Evolutionary conservation across 805 yeast species (phyloP), one percentile per base, ranked within the genome.

Genomic region (Kazachstania bromeliacearum): DNA sequence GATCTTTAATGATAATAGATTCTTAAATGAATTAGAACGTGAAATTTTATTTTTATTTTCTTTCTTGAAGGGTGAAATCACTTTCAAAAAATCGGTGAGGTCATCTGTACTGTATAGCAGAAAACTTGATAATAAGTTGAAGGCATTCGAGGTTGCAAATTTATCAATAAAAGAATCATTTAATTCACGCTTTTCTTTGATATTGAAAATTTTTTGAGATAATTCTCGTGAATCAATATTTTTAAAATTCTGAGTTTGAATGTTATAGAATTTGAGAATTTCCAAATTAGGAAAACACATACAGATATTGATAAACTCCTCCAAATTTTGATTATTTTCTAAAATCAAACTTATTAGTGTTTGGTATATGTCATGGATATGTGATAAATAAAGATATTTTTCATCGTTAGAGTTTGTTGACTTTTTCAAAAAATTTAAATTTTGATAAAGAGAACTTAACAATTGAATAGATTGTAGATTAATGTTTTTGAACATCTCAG

Each of bases 401-500:
- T 16, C 25, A 21, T 39, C 40, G 20, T 29, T 28, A 28, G n/a
- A n/a, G n/a, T n/a, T n/a, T n/a, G n/a, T n/a, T n/a, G n/a, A 17
- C 9, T 40, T 28, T 13, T 46, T 33, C 7, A 55, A 36, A 5
- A 15, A 31, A 16, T 43, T 33, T 15, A 56, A 31, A 2, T 43
- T 37, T 3, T 45, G 51, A 22, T 52, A 45, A 9, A 59, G 28
- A 21, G 36, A 39, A 1, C 42, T 21, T 10, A 53, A 27, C 7
- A 37, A 16, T 23, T 42, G 29, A 4, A 53, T 39, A 4, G 42
- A 34, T 12, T 41, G 37, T 28, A 51, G 29, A 14, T 46, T 34
- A 10, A 32, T 31, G 16, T 40, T 31, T 5, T 46, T 41, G 38
- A 62, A 62, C 28, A 60, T 47, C 23, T 61, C 62, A 5, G 53